Conservation (phyloP, 1,284 basidiomycete species). For the Ustilago sp. region DNA sequence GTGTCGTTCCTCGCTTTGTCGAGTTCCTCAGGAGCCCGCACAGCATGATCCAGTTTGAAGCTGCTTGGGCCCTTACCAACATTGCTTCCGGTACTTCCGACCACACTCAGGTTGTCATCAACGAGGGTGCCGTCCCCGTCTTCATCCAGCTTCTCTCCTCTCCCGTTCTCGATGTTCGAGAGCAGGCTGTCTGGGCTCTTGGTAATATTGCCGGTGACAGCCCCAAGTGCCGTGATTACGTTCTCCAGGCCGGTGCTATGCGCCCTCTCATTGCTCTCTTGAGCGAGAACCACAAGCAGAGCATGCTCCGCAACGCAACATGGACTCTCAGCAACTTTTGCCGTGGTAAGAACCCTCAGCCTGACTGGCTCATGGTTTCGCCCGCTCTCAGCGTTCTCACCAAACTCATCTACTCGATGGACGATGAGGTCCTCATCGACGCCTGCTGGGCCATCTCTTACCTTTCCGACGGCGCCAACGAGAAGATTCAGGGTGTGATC, state of each 20-base stretch:
- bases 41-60: conserved; percentile 99
- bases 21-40: conserved; percentile 89
- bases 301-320: conserved; percentile 69
- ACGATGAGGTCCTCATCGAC: conserved; percentile 99
- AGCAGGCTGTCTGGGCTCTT: conserved; percentile 69
- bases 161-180: conserved; percentile 67
- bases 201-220: conserved; percentile 69
- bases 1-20: conserved; percentile 96
- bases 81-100: conserved; percentile 99
- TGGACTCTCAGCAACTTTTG: conserved; percentile 70
- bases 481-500: conserved; percentile 99
- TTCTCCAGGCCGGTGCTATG: conserved; percentile 65
- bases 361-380: conserved; percentile 74
- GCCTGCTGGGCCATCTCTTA: conserved; percentile 99
- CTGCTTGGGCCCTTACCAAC: conserved; percentile 99
- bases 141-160: conserved; percentile 77
- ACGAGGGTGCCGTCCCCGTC: conserved; percentile 92
- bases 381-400: conserved; percentile 95
- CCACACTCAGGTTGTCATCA: conserved; percentile 98
- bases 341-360: conserved; percentile 69
- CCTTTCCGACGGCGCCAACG: conserved; percentile 97
- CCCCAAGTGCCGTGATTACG: conserved; percentile 68
- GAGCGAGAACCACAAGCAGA: conserved; percentile 69
- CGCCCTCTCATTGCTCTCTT: conserved; percentile 65
- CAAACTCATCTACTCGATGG: conserved; percentile 98